Percentiles rank a stretch among this genome's conserved stretches.
phyloP scores from a whole-genome alignment of 2,329 filamentous ascomycete species.

The Claviceps arundinis region DNA sequence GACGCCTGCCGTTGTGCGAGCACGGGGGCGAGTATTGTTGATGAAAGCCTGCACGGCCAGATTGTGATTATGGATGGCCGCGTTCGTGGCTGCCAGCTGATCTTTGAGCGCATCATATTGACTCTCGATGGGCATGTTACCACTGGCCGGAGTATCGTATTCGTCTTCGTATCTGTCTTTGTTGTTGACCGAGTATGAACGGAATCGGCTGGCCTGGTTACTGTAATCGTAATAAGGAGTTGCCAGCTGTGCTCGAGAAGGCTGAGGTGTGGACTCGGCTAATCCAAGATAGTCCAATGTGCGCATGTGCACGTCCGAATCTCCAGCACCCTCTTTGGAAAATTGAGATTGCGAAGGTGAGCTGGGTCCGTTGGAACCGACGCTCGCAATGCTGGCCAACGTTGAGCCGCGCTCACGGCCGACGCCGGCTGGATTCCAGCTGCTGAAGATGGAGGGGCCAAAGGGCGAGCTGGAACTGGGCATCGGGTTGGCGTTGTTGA shows the following conservation, averaged over 20 bases:
- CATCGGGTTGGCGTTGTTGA: constrained; percentile 30
- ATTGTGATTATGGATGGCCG: constrained; percentile 79
- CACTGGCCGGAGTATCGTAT: constrained; percentile 38
- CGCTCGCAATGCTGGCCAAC: constrained; percentile 67
- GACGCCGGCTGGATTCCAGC: constrained; percentile 55
- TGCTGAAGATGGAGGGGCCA: constrained; percentile 80
- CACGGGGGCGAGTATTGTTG: constrained; percentile 74
- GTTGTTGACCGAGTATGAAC: constrained; percentile 96
- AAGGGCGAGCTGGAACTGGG: constrained; percentile 55
- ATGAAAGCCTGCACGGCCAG: constrained; percentile 86
- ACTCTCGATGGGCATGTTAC: constrained; percentile 32
- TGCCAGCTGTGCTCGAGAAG: constrained; percentile 57
- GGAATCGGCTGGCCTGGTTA: constrained; percentile 73
- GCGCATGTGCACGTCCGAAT: constrained; percentile 76
- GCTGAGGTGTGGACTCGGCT: constrained; percentile 85
- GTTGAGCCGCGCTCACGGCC: constrained; percentile 77
- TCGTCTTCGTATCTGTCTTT: constrained; percentile 93
- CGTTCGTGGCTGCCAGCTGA: constrained; percentile 50
- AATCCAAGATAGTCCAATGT: constrained; percentile 93
- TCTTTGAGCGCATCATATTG: constrained; percentile 51
- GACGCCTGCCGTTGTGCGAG: constrained; percentile 72
- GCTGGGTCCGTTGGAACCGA: constrained; percentile 78
- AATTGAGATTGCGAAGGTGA: constrained; percentile 81
- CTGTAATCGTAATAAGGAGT: constrained; percentile 65
- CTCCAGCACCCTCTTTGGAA: constrained; percentile 69